phyloP scores from a whole-genome alignment of 2,329 filamentous ascomycete genomes.

The Penicillium sp. region DNA sequence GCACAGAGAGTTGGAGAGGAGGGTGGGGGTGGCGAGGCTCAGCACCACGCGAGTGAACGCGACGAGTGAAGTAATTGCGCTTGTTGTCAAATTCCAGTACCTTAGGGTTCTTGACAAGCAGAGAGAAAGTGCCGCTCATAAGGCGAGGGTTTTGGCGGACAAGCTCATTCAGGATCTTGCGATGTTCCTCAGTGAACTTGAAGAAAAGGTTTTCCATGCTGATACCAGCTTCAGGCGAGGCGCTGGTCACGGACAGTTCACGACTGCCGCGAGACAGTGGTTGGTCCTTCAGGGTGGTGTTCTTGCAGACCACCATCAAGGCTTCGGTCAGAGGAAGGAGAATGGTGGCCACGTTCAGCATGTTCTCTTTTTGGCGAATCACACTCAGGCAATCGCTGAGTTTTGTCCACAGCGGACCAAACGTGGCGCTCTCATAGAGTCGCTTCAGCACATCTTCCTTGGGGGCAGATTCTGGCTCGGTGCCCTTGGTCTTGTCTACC shows the following conservation, averaged over 20 bases:
- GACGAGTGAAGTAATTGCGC: conserved; percentile 96
- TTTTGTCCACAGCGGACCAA: conserved; percentile 88
- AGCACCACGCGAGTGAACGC: conserved; percentile 74
- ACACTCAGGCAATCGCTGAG: conserved; percentile 84
- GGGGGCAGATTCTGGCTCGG: conserved; percentile 59
- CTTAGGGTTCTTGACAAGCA: conserved; percentile 97
- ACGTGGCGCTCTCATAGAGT: conserved; percentile 87
- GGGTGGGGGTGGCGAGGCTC: conserved; percentile 71
- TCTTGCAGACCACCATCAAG: conserved; percentile 99
- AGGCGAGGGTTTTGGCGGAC: conserved; percentile 96
- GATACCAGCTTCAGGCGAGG: conserved; percentile 69
- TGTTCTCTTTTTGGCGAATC: conserved; percentile 88
- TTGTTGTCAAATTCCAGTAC: conserved; percentile 99
- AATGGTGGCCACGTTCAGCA: conserved; percentile 96
- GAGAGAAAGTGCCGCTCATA: conserved; percentile 96
- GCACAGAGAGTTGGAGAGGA: conserved; percentile 82
- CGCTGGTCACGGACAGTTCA: conserved; percentile 73
- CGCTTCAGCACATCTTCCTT: conserved; percentile 84
- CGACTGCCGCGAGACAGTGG: conserved; percentile 55
- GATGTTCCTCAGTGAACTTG: conserved; percentile 94
- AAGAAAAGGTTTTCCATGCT: conserved; percentile 89
- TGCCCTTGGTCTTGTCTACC: conserved; percentile 52
- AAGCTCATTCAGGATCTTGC: conserved; percentile 95
- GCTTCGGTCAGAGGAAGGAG: conserved; percentile 92
- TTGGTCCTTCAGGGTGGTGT: conserved; percentile 77